A percentile compares a stretch with the other conserved stretches of the same genome.
phyloP scores from a whole-genome alignment of 768 basidiomycete genomes.

The Dictyophora rubrovolvata region DNA sequence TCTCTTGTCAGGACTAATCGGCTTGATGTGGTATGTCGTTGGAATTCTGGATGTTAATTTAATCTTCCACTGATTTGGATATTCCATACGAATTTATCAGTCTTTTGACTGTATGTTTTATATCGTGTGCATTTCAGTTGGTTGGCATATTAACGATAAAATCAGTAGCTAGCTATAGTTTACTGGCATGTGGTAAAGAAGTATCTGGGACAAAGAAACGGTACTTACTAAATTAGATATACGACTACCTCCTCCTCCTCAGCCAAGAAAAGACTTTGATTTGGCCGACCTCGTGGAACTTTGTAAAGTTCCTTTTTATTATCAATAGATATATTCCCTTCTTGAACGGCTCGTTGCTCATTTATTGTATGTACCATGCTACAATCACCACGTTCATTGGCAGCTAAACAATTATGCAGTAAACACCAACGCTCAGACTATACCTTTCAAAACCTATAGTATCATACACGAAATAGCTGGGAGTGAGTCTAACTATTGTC shows the following conservation, averaged over 20 bases:
- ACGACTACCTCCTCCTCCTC: not conserved
- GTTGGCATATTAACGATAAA: not conserved
- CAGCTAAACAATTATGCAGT: not conserved
- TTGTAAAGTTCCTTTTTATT: not conserved
- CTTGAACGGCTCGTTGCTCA: not conserved
- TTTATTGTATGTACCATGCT: not conserved
- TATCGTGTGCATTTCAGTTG: not conserved
- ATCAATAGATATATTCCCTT: slow-evolving; percentile 1
- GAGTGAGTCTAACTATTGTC: not conserved
- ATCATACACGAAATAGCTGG: not conserved
- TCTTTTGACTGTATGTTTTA: not conserved
- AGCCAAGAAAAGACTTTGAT: not conserved
- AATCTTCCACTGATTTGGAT: no score
- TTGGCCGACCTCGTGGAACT: slow-evolving; percentile 3
- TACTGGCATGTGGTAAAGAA: not conserved
- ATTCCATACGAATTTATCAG: not conserved
- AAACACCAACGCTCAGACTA: not conserved
- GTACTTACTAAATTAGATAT: not conserved
- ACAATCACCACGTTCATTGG: not conserved
- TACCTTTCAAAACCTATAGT: not conserved
- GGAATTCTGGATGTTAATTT: not conserved
- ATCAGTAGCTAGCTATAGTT: not conserved
- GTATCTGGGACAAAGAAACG: not conserved
- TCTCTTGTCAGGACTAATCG: not conserved
- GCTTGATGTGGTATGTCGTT: not conserved